Conservation (phyloP, 768 basidiomycete species). For the Exidia glandulosa region DNA sequence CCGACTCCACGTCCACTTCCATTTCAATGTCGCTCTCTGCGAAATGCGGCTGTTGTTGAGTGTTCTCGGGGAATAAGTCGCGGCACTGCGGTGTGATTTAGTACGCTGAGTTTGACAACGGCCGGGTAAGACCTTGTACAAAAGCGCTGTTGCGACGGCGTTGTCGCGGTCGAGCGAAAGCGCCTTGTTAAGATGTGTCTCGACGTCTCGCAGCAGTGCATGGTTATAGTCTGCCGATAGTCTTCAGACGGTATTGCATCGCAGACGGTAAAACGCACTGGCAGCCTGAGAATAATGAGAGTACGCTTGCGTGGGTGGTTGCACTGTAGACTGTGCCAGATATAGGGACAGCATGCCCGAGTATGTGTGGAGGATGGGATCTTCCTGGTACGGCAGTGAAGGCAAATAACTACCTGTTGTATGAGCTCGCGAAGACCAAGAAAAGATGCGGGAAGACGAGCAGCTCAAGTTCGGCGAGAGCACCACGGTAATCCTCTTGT, state of each 20-base stretch:
- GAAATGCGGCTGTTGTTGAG: background rate
- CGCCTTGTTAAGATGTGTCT: conserved; percentile 55
- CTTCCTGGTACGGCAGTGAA: conserved; percentile 79
- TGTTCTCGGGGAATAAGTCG: background rate
- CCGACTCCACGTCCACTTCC: conserved; percentile 1
- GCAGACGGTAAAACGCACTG: background rate
- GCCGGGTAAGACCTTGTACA: conserved; percentile 33
- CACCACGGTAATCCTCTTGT: conserved; percentile 47
- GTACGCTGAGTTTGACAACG: background rate
- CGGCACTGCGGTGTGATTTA: background rate
- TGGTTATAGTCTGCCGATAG: conserved; percentile 17
- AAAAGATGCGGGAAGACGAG: conserved; percentile 24
- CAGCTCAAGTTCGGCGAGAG: conserved; percentile 81
- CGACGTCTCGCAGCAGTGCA: conserved; percentile 39
- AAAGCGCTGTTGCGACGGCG: conserved; percentile 38
- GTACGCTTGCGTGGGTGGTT: background rate
- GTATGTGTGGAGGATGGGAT: conserved; percentile 68
- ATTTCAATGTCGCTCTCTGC: conserved; percentile 6
- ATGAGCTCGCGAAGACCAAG: conserved; percentile 3
- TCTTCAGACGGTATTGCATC: background rate
- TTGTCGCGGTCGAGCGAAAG: conserved; percentile 48
- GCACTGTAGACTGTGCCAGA: conserved; percentile 17
- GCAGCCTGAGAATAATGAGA: background rate
- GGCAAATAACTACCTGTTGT: conserved; percentile 59
- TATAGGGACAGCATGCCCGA: conserved; percentile 63